Evolutionary conservation across 306 rosid species (phyloP), one percentile per base, ranked within the genome.

Genomic region (Castanea crenata): DNA sequence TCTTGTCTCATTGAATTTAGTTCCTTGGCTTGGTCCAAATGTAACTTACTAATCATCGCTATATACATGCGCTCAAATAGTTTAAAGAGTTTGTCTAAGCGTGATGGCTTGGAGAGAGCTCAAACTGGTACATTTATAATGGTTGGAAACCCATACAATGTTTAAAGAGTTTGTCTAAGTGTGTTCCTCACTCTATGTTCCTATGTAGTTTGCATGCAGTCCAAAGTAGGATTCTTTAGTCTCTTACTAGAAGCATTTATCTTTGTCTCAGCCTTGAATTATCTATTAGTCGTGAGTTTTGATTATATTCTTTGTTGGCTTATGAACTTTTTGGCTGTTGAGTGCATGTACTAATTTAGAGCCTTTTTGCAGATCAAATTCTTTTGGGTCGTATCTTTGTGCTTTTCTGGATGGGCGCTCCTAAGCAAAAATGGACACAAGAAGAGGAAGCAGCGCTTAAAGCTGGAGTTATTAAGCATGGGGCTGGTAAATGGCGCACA

Each of bases 401-500:
- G 80, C 72, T 77, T 73, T 82, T 72, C 71, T 59, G 59, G 35
- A 95, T 91, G 99, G 99, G 99, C 71, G 99, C 98, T 88, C 99
- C 99, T 25, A 95, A 95, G 91, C 98, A 95, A 83, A 95, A 95
- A 80, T 93, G 98, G 99, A 93, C 97, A 0, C 65, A 82, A 27
- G 97, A 93, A 84, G 99, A 95, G 85, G 99, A 95, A 89, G 79
- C 91, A 19, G 99, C 99, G 19, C 92, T 95, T 65, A 95, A 95
- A 86, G 94, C 99, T 71, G 99, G 99, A 75, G 98, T 95, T 75
- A 87, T 93, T 77, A 95, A 95, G 87, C 99, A 95, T 35, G 99
- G 99, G 55, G 96, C 91, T 29, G 99, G 98, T 61, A 95, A 93
- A 87, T 95, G 99, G 99, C 94, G 97, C 13, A 95, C 99, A 1